Evolutionary conservation across 768 basidiomycete genomes (phyloP), one percentile per base, ranked within the genome.

Genomic region (Rossbeevera mucosa): DNA sequence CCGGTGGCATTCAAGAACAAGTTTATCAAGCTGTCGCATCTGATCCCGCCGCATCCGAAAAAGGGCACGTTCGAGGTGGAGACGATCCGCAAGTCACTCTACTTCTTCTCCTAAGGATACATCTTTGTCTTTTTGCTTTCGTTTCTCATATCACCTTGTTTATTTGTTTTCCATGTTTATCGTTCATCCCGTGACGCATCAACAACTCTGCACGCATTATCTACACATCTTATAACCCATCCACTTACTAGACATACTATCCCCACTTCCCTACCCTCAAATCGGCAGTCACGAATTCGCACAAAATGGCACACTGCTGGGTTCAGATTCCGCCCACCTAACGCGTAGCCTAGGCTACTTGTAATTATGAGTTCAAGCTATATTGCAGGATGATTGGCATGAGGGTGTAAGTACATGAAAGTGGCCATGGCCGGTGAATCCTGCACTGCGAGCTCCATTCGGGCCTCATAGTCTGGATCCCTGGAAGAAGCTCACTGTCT

Each of bases 61-160:
- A 91, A 90, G 73, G 95, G 95, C 50, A 74, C 75, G 51, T 96
- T 98, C 67, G 80, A 90, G 58, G 91, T 98, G 56, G 76, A 81
- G 61, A 76, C 75, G 54, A 94, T 97, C 71, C 86, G 86, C 66
- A 71, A 82, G 52, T 91, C 88, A 40, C 76, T 78, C 31, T 98
- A 97, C 71, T 98, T 98, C 80, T 98, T 97, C 79, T 94, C 94
- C 40, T 96, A 80, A 48, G 31, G 9, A n/a, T n/a, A n/a, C n/a
- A n/a, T 1, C 45, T n/a, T 31, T 4, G n/a, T 16, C 18, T 25
- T 38, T 22, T 38, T 22, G 20, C 20, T 7, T 14, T 14, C 40
- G 13, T 13, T 2, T 12, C 13, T 44, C 11, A 5, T 52, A 30
- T 20, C 49, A 4, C 46, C 40, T n/a, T 49, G 24, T 41, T 44